Evolutionary conservation across 257 asterid genomes (phyloP).

Genomic region (Nicotiana attenuata): DNA sequence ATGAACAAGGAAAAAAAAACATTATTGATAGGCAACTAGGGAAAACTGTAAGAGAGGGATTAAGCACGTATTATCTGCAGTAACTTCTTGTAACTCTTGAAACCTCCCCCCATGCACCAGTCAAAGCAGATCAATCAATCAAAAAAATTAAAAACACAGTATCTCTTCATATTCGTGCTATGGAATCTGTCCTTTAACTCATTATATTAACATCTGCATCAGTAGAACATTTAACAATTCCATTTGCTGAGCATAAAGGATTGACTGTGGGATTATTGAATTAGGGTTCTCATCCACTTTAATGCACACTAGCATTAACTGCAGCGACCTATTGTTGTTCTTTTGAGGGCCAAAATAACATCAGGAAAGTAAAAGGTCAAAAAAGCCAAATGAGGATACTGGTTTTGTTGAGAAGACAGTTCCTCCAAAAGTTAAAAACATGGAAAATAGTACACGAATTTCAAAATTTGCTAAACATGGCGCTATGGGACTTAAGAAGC

Average conservation of each 20-base stretch:
- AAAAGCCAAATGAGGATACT: background rate
- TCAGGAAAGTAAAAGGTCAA: background rate
- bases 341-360: background rate
- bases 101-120: background rate
- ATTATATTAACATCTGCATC: background rate
- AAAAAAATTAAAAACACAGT: background rate
- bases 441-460: background rate
- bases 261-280: background rate
- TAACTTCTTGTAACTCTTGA: background rate
- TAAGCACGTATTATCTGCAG: too few species aligned
- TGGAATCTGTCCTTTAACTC: background rate
- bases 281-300: background rate
- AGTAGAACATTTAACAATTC: background rate
- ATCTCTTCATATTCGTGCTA: background rate
- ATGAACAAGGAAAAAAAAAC: background rate
- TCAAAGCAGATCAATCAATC: background rate
- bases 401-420: background rate
- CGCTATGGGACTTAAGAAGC: background rate
- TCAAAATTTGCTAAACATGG: background rate
- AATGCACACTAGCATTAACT: background rate
- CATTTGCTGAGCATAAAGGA: background rate
- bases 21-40: too few species aligned
- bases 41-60: too few species aligned
- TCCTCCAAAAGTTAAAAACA: background rate
- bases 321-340: background rate